A percentile compares a stretch with the other conserved stretches of the same genome.
Conservation (phyloP, 176 grass and related monocot species). For the Oryza rufipogon region DNA sequence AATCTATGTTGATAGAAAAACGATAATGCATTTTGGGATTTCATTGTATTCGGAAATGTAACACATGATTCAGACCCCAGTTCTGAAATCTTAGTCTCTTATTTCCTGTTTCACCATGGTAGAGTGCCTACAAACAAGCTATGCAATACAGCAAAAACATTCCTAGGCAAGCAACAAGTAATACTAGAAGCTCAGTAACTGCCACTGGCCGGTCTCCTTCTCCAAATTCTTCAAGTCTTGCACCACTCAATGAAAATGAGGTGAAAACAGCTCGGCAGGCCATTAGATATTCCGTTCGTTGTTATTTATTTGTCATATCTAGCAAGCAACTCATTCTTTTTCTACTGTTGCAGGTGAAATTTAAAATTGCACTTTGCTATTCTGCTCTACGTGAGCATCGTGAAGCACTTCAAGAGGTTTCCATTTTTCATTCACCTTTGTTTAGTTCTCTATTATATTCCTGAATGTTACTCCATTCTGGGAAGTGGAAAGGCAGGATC, state of each 20-base stretch:
- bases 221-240: constrained; percentile 71
- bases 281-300: not conserved
- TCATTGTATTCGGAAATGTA: not conserved
- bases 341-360: constrained; percentile 77
- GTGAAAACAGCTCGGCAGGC: constrained; percentile 36
- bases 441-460: not conserved
- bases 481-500: not conserved
- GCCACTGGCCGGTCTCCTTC: constrained; percentile 69
- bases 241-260: constrained; percentile 86
- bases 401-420: constrained; percentile 89
- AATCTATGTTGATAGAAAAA: not conserved
- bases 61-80: not conserved
- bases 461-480: not conserved
- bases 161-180: constrained; percentile 67
- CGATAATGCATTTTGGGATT: not conserved
- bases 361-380: constrained; percentile 87
- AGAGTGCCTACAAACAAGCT: constrained; percentile 92
- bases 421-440: constrained; percentile 11
- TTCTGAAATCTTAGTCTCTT: constrained; percentile 5
- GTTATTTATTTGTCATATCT: constrained; percentile 8
- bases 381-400: constrained; percentile 80
- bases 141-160: constrained; percentile 74
- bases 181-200: constrained; percentile 68
- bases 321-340: constrained; percentile 23
- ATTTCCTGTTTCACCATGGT: constrained; percentile 24